These are phyloP conservation scores for Strobilomyces confusus DNA, from an alignment of 768 basidiomycete species.

Conservation along the genomic window DNA sequence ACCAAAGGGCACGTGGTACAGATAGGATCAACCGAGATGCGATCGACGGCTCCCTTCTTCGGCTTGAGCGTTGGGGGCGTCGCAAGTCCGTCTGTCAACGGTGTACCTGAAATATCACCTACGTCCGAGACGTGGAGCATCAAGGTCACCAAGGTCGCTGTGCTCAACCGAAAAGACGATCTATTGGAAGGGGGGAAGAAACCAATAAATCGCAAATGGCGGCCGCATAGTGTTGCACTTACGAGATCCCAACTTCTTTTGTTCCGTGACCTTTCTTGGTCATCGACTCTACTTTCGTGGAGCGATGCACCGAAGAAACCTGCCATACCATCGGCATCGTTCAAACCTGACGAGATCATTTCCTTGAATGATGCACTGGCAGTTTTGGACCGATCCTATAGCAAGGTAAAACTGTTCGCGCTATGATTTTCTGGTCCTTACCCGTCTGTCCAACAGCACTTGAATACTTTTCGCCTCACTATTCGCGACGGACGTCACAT, in stretches of 20 bases:
- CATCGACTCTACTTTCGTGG: slow-evolving; percentile 42
- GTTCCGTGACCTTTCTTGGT: slow-evolving; percentile 71
- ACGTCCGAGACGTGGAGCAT: slow-evolving; percentile 42
- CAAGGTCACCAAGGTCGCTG: slow-evolving; percentile 75
- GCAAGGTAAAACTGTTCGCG: slow-evolving; percentile 50
- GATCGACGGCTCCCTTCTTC: slow-evolving; percentile 40
- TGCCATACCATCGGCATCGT: slow-evolving; percentile 39
- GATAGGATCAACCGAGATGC: slow-evolving; percentile 43
- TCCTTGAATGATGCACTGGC: slow-evolving; percentile 77
- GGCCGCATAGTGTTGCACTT: slow-evolving; percentile 75
- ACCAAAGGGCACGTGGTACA: slow-evolving; percentile 55
- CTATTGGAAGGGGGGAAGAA: slow-evolving; percentile 72
- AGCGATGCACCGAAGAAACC: slow-evolving; percentile 34
- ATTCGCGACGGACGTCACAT: slow-evolving; percentile 76
- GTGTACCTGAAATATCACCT: slow-evolving; percentile 23
- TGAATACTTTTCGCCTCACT: slow-evolving; percentile 72
- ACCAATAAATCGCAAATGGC: slow-evolving; percentile 81
- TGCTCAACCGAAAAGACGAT: slow-evolving; percentile 82
- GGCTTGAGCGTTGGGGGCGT: slow-evolving; percentile 37
- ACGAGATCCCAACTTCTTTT: slow-evolving; percentile 90
- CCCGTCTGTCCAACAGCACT: slow-evolving; percentile 36
- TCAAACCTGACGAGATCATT: slow-evolving; percentile 83
- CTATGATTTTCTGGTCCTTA: slow-evolving; percentile 2
- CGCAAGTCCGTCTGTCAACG: slow-evolving; percentile 27
- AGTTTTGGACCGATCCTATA: slow-evolving; percentile 72